These are phyloP conservation scores for Candida peoriensis DNA, from an alignment of 805 yeast species.

Conservation along the genomic window DNA sequence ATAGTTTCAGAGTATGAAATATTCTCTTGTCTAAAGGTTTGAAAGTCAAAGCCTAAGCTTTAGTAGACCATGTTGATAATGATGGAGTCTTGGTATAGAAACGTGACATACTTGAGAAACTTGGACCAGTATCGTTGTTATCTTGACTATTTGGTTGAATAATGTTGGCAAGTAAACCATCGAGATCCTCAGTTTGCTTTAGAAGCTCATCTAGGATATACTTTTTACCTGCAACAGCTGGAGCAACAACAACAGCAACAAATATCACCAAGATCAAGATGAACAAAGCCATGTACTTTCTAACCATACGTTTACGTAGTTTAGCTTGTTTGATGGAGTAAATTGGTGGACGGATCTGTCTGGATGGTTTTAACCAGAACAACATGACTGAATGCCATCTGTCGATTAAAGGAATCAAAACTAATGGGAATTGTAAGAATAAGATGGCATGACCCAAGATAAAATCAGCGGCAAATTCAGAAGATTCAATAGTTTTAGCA, in stretches of 20 bases:
- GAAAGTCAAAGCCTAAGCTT: constrained; percentile 31
- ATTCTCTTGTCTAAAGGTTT: not conserved
- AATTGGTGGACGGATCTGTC: constrained; percentile 97
- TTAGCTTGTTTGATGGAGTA: constrained; percentile 94
- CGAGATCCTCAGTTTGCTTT: constrained; percentile 15
- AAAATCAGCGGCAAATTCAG: constrained; percentile 96
- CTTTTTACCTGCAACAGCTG: constrained; percentile 81
- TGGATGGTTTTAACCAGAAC: constrained; percentile 97
- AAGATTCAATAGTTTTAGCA: constrained; percentile 90
- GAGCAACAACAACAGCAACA: constrained; percentile 77
- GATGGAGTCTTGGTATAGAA: constrained; percentile 48
- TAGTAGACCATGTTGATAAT: constrained; percentile 52
- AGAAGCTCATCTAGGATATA: constrained; percentile 36
- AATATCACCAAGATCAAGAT: constrained; percentile 65
- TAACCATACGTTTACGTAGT: constrained; percentile 95
- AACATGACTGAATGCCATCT: constrained; percentile 98
- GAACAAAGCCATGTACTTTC: constrained; percentile 83
- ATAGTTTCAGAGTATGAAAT: not conserved
- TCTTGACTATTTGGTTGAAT: constrained; percentile 83
- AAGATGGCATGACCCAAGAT: constrained; percentile 84
- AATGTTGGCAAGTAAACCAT: constrained; percentile 54
- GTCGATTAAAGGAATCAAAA: constrained; percentile 83
- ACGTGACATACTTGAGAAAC: constrained; percentile 29
- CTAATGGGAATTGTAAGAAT: constrained; percentile 83
- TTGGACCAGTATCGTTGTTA: constrained; percentile 78